phyloP scores from a whole-genome alignment of 2,329 filamentous ascomycete species.

The Canariomyces notabilis region DNA sequence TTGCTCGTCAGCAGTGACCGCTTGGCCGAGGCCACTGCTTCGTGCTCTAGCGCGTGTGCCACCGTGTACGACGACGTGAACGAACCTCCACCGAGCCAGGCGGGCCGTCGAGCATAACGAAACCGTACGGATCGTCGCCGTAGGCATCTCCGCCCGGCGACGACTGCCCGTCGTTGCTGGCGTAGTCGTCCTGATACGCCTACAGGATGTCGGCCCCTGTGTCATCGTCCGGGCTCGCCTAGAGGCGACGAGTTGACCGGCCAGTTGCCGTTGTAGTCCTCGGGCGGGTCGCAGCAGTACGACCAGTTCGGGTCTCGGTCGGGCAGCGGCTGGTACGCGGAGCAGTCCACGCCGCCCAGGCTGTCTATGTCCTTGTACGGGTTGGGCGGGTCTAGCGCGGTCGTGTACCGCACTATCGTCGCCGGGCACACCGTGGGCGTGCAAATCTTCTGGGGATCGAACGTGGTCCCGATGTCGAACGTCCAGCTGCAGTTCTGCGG shows the following conservation, averaged over 20 bases:
- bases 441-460: too few relatives aligned
- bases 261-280: constrained; percentile 17
- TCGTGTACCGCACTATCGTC: too few relatives aligned
- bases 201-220: constrained; percentile 20
- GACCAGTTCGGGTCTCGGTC: too few relatives aligned
- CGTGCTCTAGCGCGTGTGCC: too few relatives aligned
- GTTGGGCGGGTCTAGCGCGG: too few relatives aligned
- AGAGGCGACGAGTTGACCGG: constrained; percentile 27
- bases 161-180: constrained; percentile 16
- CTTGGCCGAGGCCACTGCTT: constrained; percentile 16
- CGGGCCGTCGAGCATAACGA: constrained; percentile 30
- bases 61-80: constrained; percentile 26
- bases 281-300: constrained; percentile 12
- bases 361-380: too few relatives aligned
- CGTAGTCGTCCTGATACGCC: constrained; percentile 7
- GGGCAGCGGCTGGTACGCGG: too few relatives aligned
- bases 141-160: constrained; percentile 19
- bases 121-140: constrained; percentile 29
- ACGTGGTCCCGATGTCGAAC: too few relatives aligned
- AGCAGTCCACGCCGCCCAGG: too few relatives aligned
- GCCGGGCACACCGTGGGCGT: too few relatives aligned
- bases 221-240: constrained; percentile 16
- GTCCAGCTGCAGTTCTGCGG: too few relatives aligned
- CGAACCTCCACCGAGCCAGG: constrained; percentile 28
- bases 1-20: constrained; percentile 26